Conservation (phyloP, 306 rosid genomes). For the Rosa chinensis region DNA sequence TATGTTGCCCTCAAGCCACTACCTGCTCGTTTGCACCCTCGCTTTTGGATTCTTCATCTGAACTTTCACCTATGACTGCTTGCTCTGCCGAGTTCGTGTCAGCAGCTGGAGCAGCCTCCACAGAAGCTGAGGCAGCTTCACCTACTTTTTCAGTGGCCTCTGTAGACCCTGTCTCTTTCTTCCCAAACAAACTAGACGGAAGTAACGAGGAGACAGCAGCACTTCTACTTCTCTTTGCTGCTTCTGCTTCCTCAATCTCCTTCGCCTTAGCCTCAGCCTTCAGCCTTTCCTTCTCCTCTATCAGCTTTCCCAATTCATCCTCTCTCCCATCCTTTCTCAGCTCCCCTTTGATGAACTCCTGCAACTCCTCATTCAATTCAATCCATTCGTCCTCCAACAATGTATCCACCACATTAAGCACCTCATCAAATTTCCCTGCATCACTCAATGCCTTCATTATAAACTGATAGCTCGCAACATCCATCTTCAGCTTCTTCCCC, state of each 20-base stretch:
- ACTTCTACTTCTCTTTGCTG: constrained; percentile 79
- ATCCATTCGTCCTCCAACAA: constrained; percentile 1
- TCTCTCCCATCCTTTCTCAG: constrained; percentile 86
- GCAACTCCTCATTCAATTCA: constrained; percentile 4
- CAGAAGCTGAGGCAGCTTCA: constrained; percentile 13
- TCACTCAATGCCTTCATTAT: constrained; percentile 82
- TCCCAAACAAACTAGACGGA: constrained; percentile 77
- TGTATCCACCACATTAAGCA: constrained; percentile 69
- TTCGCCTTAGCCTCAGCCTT: constrained; percentile 96
- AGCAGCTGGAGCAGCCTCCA: constrained; percentile 23
- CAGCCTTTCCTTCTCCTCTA: constrained; percentile 92
- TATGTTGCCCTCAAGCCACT: constrained; percentile 31
- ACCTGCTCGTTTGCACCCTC: constrained; percentile 40
- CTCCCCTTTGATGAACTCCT: constrained; percentile 59
- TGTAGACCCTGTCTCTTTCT: constrained; percentile 42
- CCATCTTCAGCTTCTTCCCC: constrained; percentile 98
- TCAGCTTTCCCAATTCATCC: constrained; percentile 69
- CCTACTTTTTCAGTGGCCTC: constrained; percentile 33
- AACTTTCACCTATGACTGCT: constrained; percentile 25
- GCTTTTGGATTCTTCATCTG: constrained; percentile 32
- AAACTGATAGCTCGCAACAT: constrained; percentile 72
- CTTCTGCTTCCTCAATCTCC: constrained; percentile 92
- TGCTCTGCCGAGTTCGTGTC: constrained; percentile 27
- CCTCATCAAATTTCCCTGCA: constrained; percentile 63
- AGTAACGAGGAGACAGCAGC: constrained; percentile 73